phyloP scores from a whole-genome alignment of 1,139 yeast species.

The Geotrichum reessii region DNA sequence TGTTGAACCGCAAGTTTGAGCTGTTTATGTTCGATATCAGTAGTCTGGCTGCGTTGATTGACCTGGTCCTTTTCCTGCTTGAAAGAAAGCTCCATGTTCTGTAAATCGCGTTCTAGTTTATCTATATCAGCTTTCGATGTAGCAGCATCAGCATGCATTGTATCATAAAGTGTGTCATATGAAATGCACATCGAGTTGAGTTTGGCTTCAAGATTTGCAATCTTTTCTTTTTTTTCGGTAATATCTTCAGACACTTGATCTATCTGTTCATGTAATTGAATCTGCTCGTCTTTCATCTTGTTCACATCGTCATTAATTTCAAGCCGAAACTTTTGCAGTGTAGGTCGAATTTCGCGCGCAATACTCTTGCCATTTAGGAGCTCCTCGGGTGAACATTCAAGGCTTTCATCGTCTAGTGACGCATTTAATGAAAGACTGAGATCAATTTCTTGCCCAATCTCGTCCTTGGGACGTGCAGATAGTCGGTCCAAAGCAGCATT shows the following conservation, averaged over 20 bases:
- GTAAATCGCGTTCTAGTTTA: constrained; percentile 56
- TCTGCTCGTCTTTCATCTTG: constrained; percentile 53
- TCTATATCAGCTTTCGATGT: constrained; percentile 61
- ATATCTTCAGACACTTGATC: constrained; percentile 53
- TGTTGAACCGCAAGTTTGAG: constrained; percentile 45
- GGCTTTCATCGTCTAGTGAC: constrained; percentile 34
- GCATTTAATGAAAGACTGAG: constrained; percentile 35
- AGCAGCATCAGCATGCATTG: constrained; percentile 50
- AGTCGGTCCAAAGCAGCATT: constrained; percentile 50
- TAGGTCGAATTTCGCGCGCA: constrained; percentile 35
- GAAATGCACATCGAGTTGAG: constrained; percentile 49
- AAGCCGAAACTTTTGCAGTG: constrained; percentile 45
- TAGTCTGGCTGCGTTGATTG: constrained; percentile 52
- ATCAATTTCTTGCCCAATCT: constrained; percentile 25
- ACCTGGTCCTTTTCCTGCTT: constrained; percentile 52
- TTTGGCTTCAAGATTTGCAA: constrained; percentile 56
- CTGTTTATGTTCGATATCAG: constrained; percentile 52
- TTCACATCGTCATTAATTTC: constrained; percentile 47
- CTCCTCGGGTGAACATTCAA: constrained; percentile 43
- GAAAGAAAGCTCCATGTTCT: constrained; percentile 47
- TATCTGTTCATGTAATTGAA: constrained; percentile 53
- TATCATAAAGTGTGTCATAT: constrained; percentile 54
- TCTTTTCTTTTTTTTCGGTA: constrained; percentile 50
- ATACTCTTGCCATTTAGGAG: constrained; percentile 36
- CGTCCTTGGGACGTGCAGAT: constrained; percentile 32